Evolutionary conservation across 805 yeast genomes (phyloP), one percentile per base, ranked within the genome.

Genomic region (Priceomyces medius): DNA sequence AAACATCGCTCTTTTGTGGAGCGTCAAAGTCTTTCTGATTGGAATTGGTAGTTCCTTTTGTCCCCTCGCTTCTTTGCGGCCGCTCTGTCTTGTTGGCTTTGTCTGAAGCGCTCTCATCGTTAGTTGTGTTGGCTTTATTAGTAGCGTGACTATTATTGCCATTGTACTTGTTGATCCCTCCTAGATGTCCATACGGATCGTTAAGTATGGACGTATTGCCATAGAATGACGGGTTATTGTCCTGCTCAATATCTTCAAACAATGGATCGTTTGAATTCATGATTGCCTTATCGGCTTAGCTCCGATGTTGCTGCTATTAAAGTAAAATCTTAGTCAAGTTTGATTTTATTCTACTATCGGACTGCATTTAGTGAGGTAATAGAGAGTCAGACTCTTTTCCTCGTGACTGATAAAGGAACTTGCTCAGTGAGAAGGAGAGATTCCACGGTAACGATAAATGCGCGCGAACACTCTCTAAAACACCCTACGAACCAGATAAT

Each of bases 161-260:
- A 20, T 35, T 19, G 6, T 20, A 24, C 12, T 20, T 35, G 13
- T 23, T 23, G 21, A 18, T 20, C n/a, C 35, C 35, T 13, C 12
- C 35, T 21, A 40, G 23, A 19, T 42, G 45, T 4, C 61, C 60
- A 44, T 55, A 58, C 3, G 64, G 63, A 35, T 57, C 62, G n/a
- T 50, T 46, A 20, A 58, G 31, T 2, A 60, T 56, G 10, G 66
- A 55, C 20, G 54, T 60, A 45, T 60, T 60, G 3, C 67, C 68
- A 45, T 66, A 69, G 43, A 68, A 61, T 29, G 72, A 68, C 10
- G 75, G 75, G 43, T 70, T 70, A 51, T 69, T 70, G 44, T 70
- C 75, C 48, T 68, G 73, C 45, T 70, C 75, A 37, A 68, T 67
- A 44, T 67, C 74, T 33, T 59, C 67, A 41, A 66, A 65, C 37